Percentiles rank a stretch among this genome's conserved stretches.
Conservation (phyloP, 1,284 basidiomycete genomes). For the Hypsizygus ulmarius region DNA sequence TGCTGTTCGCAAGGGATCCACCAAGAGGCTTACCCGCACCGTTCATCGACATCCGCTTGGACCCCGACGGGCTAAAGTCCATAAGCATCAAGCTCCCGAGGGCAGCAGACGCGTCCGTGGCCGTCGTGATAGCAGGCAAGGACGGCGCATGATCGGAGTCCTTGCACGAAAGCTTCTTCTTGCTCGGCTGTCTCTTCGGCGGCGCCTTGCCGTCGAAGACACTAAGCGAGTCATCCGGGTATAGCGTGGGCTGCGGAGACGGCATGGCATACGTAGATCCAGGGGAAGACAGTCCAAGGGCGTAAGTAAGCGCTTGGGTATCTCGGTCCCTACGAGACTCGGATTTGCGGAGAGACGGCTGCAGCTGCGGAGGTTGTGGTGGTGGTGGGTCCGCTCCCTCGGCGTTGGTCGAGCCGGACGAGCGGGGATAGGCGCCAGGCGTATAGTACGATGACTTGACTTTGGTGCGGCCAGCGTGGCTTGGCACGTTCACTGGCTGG, state of each 20-base stretch:
- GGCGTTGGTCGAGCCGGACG: constrained; percentile 37
- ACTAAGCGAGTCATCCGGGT: constrained; percentile 70
- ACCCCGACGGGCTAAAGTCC: constrained; percentile 21
- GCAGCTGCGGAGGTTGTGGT: constrained; percentile 1
- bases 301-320: constrained; percentile 50
- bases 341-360: constrained; percentile 29
- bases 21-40: constrained; percentile 5
- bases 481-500: constrained; percentile 23
- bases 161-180: constrained; percentile 25
- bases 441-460: constrained; percentile 69
- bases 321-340: constrained; percentile 47
- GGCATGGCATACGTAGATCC: constrained; percentile 32
- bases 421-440: constrained; percentile 51
- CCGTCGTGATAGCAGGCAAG: constrained; percentile 26
- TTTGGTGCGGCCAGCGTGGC: constrained; percentile 50
- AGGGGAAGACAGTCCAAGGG: constrained; percentile 50
- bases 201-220: constrained; percentile 41
- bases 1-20: neutral
- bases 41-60: constrained; percentile 14
- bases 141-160: constrained; percentile 9
- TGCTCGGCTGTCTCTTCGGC: constrained; percentile 18
- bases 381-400: neutral
- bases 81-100: constrained; percentile 59
- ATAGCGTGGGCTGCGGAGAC: constrained; percentile 57
- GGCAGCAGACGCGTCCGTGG: constrained; percentile 43